Evolutionary conservation across 176 grass and related monocot genomes (phyloP).

Genomic region (Typha latifolia): DNA sequence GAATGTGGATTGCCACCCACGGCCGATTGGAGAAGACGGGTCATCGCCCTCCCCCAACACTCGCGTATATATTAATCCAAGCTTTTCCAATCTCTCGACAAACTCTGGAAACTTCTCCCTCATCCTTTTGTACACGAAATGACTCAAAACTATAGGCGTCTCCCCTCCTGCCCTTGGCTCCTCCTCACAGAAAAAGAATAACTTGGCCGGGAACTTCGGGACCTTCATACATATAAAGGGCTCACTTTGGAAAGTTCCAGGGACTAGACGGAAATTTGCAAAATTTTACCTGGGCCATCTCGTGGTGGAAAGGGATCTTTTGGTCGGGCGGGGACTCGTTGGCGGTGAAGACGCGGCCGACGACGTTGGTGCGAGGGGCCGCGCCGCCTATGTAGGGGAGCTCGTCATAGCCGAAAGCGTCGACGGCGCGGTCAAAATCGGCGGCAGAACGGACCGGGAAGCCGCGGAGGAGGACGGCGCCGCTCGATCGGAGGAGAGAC

Average conservation of each 20-base stretch:
- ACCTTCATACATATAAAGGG: conserved; percentile 30
- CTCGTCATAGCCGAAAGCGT: conserved; percentile 80
- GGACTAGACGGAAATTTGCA: background rate
- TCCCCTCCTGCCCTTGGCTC: conserved; percentile 64
- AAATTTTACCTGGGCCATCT: conserved; percentile 86
- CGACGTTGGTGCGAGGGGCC: conserved; percentile 77
- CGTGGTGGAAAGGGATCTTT: conserved; percentile 96
- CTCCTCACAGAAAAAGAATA: conserved; percentile 94
- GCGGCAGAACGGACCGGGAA: conserved; percentile 39
- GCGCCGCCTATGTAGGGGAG: conserved; percentile 87
- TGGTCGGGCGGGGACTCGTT: conserved; percentile 95
- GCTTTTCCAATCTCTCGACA: conserved; percentile 67
- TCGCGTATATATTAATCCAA: conserved; percentile 65
- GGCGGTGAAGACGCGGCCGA: conserved; percentile 83
- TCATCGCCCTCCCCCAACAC: conserved; percentile 79
- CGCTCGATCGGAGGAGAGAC: conserved; percentile 49
- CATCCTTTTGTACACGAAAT: conserved; percentile 72
- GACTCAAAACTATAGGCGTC: conserved; percentile 78
- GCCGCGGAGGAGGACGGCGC: conserved; percentile 66
- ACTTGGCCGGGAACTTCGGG: conserved; percentile 63
- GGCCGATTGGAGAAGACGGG: conserved; percentile 86
- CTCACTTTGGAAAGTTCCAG: background rate
- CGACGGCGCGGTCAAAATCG: conserved; percentile 67
- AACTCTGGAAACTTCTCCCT: conserved; percentile 48
- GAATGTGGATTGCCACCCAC: conserved; percentile 95